Conservation (phyloP, 805 yeast species). For the Candida orba region DNA sequence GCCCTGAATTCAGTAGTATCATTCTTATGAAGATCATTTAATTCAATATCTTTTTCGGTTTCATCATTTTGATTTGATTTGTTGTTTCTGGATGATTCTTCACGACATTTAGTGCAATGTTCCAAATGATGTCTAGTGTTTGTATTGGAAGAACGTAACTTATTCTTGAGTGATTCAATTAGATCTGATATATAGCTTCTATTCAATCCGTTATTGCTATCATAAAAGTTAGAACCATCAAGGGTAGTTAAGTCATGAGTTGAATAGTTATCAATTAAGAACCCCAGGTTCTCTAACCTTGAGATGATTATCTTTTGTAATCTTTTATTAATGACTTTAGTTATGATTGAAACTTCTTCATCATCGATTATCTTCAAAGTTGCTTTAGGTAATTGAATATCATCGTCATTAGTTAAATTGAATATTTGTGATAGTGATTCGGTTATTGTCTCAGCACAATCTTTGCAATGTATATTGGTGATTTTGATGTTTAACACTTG, state of each 20-base stretch:
- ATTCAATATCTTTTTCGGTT: background rate
- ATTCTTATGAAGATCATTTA: background rate
- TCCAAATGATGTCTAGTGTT: slow-evolving; percentile 27
- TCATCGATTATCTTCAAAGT: slow-evolving; percentile 14
- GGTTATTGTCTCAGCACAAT: slow-evolving; percentile 38
- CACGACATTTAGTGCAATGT: slow-evolving; percentile 35
- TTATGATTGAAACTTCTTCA: slow-evolving; percentile 8
- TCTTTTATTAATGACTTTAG: slow-evolving; percentile 1
- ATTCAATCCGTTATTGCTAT: slow-evolving; percentile 15
- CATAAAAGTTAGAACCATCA: slow-evolving; percentile 21
- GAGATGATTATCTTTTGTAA: slow-evolving; percentile 6
- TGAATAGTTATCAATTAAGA: slow-evolving; percentile 20
- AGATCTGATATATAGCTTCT: slow-evolving; percentile 14
- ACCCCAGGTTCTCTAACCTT: slow-evolving; percentile 10
- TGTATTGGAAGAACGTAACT: background rate
- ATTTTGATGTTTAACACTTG: slow-evolving; percentile 8
- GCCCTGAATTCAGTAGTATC: slow-evolving; percentile 34
- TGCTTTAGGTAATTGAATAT: slow-evolving; percentile 3
- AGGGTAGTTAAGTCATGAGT: slow-evolving; percentile 16
- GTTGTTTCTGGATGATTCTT: slow-evolving; percentile 17
- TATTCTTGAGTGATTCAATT: slow-evolving; percentile 11
- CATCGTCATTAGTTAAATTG: background rate
- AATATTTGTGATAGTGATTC: slow-evolving; percentile 19
- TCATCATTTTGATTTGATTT: slow-evolving; percentile 18
- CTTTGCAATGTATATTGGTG: slow-evolving; percentile 48